phyloP scores from a whole-genome alignment of 1,284 basidiomycete species.

The Cutaneotrichosporon mucoides region DNA sequence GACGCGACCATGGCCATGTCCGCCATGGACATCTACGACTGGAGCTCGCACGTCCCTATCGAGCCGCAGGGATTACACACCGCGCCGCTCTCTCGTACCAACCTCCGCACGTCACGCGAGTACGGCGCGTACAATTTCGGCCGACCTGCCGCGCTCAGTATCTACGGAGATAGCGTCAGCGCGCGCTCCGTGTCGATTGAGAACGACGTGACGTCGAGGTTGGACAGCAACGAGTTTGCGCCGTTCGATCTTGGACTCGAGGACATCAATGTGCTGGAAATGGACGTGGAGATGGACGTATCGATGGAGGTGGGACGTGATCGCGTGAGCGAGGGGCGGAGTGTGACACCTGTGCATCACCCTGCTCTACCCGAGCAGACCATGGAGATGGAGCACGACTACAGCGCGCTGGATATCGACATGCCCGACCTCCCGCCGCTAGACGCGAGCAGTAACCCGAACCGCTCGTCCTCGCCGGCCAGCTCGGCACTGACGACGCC shows the following conservation, averaged over 20 bases:
- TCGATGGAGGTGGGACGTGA: too few species aligned
- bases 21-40: slow-evolving; percentile 40
- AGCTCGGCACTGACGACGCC: slow-evolving; percentile 35
- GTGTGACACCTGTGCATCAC: too few species aligned
- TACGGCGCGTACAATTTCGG: slow-evolving; percentile 47
- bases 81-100: slow-evolving; percentile 20
- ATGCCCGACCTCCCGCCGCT: slow-evolving; percentile 39
- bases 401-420: too few species aligned
- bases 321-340: too few species aligned
- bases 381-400: too few species aligned
- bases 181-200: slow-evolving; percentile 28
- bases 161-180: slow-evolving; percentile 35
- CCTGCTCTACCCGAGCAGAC: too few species aligned
- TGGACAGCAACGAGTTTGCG: slow-evolving; percentile 75
- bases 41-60: slow-evolving; percentile 21
- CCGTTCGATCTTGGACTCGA: slow-evolving; percentile 28
- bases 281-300: too few species aligned
- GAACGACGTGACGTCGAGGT: slow-evolving; percentile 52
- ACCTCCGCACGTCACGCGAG: slow-evolving; percentile 28
- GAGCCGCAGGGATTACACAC: slow-evolving; percentile 13
- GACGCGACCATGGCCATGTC: not conserved
- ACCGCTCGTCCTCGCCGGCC: not conserved
- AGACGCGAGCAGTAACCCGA: slow-evolving; percentile 30
- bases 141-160: slow-evolving; percentile 47
- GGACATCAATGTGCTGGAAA: not conserved